A percentile compares a stretch with the other conserved stretches of the same genome.
These are phyloP conservation scores for Fusarium siculi DNA, from an alignment of 2,329 filamentous ascomycete genomes.

Conservation along the genomic window DNA sequence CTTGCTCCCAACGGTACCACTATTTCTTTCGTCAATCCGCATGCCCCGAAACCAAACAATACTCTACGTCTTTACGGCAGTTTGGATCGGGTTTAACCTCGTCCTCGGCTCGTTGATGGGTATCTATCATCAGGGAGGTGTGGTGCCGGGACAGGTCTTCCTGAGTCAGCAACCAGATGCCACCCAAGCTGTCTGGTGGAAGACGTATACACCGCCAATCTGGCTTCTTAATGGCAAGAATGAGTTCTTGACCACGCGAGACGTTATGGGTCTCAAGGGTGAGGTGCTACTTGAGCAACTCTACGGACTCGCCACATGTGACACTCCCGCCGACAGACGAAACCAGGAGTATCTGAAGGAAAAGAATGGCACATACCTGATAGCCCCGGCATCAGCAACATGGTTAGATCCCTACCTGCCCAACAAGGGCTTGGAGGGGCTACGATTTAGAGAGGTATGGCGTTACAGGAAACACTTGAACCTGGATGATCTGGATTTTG, in stretches of 20 bases:
- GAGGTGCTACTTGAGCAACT: constrained; percentile 69
- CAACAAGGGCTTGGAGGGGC: constrained; percentile 67
- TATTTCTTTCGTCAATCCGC: constrained; percentile 79
- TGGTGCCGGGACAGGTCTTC: constrained; percentile 80
- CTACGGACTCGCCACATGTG: constrained; percentile 69
- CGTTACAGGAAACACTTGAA: constrained; percentile 75
- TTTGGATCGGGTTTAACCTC: constrained; percentile 77
- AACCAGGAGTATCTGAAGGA: constrained; percentile 68
- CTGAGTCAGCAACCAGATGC: constrained; percentile 76
- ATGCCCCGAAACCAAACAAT: constrained; percentile 67
- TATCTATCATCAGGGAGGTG: constrained; percentile 83
- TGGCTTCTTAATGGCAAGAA: constrained; percentile 84
- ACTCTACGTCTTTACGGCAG: constrained; percentile 64
- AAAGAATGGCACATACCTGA: constrained; percentile 73
- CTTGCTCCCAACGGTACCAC: constrained; percentile 77
- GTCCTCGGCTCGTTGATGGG: constrained; percentile 79
- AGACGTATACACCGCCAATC: constrained; percentile 83
- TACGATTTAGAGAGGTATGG: constrained; percentile 78
- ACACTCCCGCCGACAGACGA: constrained; percentile 65
- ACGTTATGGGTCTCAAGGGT: constrained; percentile 78
- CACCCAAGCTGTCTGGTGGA: constrained; percentile 82
- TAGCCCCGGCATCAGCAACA: constrained; percentile 77
- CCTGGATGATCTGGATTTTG: constrained; percentile 83
- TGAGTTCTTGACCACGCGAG: constrained; percentile 73
- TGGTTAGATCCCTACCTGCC: constrained; percentile 73